These are phyloP conservation scores for Favolaschia claudopus DNA, from an alignment of 768 basidiomycete genomes.

Conservation along the genomic window DNA sequence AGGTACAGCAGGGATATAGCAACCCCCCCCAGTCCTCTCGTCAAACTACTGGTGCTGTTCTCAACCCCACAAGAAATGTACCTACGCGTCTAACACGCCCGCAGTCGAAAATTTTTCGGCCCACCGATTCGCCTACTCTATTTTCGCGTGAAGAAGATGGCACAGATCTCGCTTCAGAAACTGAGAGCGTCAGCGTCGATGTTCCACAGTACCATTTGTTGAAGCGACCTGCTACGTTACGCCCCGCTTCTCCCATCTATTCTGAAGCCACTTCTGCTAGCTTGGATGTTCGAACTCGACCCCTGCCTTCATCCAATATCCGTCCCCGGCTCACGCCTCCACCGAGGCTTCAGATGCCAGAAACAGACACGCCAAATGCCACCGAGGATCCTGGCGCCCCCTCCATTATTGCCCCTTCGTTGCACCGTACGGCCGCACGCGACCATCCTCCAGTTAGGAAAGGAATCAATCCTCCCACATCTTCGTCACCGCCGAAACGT, in stretches of 20 bases:
- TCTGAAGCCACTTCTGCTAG: constrained; percentile 12
- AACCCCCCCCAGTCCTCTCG: constrained; percentile 9
- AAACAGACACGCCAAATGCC: constrained; percentile 20
- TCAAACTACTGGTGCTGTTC: constrained; percentile 14
- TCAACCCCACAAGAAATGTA: constrained; percentile 4
- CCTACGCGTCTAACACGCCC: constrained; percentile 23
- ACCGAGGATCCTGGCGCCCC: constrained; percentile 46
- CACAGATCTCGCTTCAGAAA: constrained; percentile 3
- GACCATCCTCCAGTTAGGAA: constrained; percentile 19
- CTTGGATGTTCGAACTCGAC: constrained; percentile 11
- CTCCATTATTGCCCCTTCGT: constrained; percentile 55
- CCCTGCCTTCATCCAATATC: constrained; percentile 12
- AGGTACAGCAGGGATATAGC: constrained; percentile 57
- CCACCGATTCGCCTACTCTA: constrained; percentile 50
- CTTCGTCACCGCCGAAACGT: constrained; percentile 7
- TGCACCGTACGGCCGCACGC: constrained; percentile 54
- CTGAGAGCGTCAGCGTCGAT: constrained; percentile 37
- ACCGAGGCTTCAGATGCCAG: constrained; percentile 10
- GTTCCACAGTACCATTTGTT: constrained; percentile 19
- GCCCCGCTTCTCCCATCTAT: background rate
- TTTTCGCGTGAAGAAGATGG: constrained; percentile 43
- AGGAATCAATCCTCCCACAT: constrained; percentile 25
- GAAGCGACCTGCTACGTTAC: constrained; percentile 3
- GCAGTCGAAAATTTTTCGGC: constrained; percentile 24
- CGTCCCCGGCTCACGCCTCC: constrained; percentile 16